phyloP scores from a whole-genome alignment of 345 rosid genomes.

The Eucalyptus dawsonii region DNA sequence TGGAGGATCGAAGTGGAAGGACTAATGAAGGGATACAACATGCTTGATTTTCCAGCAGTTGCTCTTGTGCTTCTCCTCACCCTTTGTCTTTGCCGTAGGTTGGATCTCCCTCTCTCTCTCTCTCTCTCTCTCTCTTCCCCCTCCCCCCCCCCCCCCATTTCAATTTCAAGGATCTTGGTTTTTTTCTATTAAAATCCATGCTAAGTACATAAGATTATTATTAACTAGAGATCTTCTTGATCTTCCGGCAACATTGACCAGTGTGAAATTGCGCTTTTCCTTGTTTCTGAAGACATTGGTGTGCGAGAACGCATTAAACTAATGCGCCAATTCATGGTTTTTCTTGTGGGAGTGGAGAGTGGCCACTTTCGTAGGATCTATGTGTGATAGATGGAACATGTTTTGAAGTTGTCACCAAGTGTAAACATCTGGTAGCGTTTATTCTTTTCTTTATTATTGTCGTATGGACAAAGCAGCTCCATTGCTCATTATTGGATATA shows the following conservation, averaged over 20 bases:
- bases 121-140: not conserved
- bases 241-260: not conserved
- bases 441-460: not conserved
- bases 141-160: rapidly evolving
- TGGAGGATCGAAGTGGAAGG: constrained; percentile 77
- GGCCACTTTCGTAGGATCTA: not conserved
- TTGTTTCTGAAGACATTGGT: not conserved
- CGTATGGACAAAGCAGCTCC: not conserved
- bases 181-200: not conserved
- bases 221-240: not conserved
- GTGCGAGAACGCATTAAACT: not conserved
- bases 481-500: not conserved
- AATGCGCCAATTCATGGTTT: not conserved
- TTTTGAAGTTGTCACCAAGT: not conserved
- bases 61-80: constrained; percentile 80
- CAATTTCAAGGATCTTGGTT: not conserved
- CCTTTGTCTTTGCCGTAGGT: constrained; percentile 81
- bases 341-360: not conserved
- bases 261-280: not conserved
- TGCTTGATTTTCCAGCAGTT: constrained; percentile 78
- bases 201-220: not conserved
- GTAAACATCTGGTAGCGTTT: not conserved
- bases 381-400: not conserved
- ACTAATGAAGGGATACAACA: constrained; percentile 45
- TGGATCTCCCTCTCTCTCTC: not conserved